These are phyloP conservation scores for Trichoderma virens DNA, from an alignment of 495 filamentous ascomycete species.

Conservation along the genomic window DNA sequence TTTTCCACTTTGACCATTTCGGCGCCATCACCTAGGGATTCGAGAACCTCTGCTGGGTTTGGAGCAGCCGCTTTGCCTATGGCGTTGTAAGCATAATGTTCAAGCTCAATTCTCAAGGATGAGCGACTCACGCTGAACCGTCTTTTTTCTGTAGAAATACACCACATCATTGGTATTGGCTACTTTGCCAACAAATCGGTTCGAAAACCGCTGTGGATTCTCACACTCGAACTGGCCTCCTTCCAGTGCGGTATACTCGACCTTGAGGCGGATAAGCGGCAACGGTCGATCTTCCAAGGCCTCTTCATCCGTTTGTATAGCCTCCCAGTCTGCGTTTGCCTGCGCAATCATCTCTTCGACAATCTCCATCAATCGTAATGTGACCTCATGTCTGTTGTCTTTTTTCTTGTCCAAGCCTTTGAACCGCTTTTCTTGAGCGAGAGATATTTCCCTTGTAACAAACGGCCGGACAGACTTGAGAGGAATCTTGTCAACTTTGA, in stretches of 20 bases:
- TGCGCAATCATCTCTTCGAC: constrained; percentile 82
- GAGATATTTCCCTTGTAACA: constrained; percentile 71
- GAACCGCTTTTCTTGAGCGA: constrained; percentile 68
- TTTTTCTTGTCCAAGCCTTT: constrained; percentile 69
- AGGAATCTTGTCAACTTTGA: constrained; percentile 70
- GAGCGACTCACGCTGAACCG: constrained; percentile 26
- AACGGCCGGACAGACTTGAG: constrained; percentile 89
- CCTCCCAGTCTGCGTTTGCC: constrained; percentile 73
- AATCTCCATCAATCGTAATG: constrained; percentile 61
- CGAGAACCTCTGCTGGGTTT: constrained; percentile 50
- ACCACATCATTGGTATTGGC: constrained; percentile 93
- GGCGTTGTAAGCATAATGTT: constrained; percentile 1
- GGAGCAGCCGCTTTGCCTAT: constrained; percentile 31
- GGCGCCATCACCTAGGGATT: constrained; percentile 42
- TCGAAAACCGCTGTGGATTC: constrained; percentile 95
- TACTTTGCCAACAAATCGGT: constrained; percentile 80
- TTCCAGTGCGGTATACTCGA: constrained; percentile 84
- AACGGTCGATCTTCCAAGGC: constrained; percentile 59
- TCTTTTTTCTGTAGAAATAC: constrained; percentile 85
- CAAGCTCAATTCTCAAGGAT: neutral
- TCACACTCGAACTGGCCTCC: constrained; percentile 83
- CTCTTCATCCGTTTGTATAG: constrained; percentile 52
- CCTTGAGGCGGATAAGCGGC: constrained; percentile 79
- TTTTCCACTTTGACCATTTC: constrained; percentile 82
- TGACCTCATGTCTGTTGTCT: constrained; percentile 74